Percentiles rank a stretch among this genome's conserved stretches.
Evolutionary conservation across 2,329 filamentous ascomycete species (phyloP).

Genomic region (Monilinia fructigena): DNA sequence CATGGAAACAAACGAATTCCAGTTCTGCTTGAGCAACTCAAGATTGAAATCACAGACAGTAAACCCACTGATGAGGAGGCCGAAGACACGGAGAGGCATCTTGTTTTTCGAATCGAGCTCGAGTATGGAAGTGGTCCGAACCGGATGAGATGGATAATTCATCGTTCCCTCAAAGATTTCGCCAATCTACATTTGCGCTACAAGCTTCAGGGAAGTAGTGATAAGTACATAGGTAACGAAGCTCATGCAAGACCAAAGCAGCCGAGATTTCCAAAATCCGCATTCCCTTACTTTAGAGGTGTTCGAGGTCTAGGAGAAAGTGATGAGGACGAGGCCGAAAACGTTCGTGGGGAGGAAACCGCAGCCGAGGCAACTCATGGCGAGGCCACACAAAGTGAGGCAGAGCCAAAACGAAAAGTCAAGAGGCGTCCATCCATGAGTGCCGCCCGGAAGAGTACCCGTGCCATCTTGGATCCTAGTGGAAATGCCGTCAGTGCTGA

Average conservation of each 20-base stretch:
- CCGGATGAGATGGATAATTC: slow-evolving; percentile 94
- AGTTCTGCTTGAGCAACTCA: slow-evolving; percentile 90
- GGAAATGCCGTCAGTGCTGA: slow-evolving; percentile 46
- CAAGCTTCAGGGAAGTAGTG: slow-evolving; percentile 79
- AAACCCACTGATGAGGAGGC: slow-evolving; percentile 57
- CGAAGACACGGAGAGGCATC: slow-evolving; percentile 62
- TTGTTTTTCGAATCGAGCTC: slow-evolving; percentile 85
- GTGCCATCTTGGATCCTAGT: slow-evolving; percentile 37
- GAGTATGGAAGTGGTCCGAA: slow-evolving; percentile 96
- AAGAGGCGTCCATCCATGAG: slow-evolving; percentile 52
- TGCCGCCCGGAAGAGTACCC: slow-evolving; percentile 51
- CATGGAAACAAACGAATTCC: slow-evolving; percentile 94
- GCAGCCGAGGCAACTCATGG: slow-evolving; percentile 65
- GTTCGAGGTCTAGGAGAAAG: slow-evolving; percentile 76
- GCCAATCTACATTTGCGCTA: slow-evolving; percentile 92
- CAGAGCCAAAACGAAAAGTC: slow-evolving; percentile 52
- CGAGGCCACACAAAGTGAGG: slow-evolving; percentile 69
- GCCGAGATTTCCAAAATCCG: slow-evolving; percentile 83
- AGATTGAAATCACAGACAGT: slow-evolving; percentile 82
- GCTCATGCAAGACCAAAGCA: slow-evolving; percentile 71
- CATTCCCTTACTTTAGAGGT: slow-evolving; percentile 84
- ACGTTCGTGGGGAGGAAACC: slow-evolving; percentile 44
- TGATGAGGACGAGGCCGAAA: slow-evolving; percentile 61
- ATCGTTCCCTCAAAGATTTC: slow-evolving; percentile 84
- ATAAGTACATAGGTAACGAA: slow-evolving; percentile 71